Evolutionary conservation across 768 basidiomycete species (phyloP), one percentile per base, ranked within the genome.

Genomic region (Rhizopogon vinicolor): DNA sequence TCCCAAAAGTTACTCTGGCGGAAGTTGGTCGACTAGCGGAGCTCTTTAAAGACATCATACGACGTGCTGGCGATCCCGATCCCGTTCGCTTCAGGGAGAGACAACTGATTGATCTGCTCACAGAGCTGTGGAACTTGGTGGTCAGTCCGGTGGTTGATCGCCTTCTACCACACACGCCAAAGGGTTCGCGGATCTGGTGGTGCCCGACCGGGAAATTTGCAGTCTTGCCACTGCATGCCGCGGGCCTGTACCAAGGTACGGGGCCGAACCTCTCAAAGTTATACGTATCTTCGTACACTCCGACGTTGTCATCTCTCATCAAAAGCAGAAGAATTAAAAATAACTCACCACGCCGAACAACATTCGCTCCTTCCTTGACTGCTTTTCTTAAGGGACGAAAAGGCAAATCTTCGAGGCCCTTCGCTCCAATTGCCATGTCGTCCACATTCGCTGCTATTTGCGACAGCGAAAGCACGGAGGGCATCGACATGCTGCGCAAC

Each of bases 251-350:
- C 52, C 61, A 54, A 33, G 49, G 43, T 42, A 51, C 56, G 5
- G 41, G 56, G 37, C 13, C 22, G 3, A 62, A 63, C 22, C 35
- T 72, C n/a, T 60, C 61, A 2, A 63, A 68, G 44, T 3, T 62
- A 19, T 70, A 62, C 43, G 51, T 72, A 35, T 71, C 67, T 3
- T 72, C 69, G 0, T 71, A 71, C 41, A 68, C 67, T 0, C 65
- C 71, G 3, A 66, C 66, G 0, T 58, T 71, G 13, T 61, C 61
- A 0, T 62, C 68, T 19, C 63, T 71, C 40, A 62, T 69, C 45
- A 59, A 60, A 14, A 52, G 60, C 28, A 60, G 61, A 37, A 54
- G 51, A 35, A 45, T 5, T 9, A 45, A 29, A 45, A 45, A n/a
- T 31, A 45, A 22, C 29, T n/a, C 29, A 31, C 5, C 44, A 3